A percentile compares a stretch with the other conserved stretches of the same genome.
Evolutionary conservation across 2,329 filamentous ascomycete species (phyloP).

Genomic region (Lecanicillium sp.): DNA sequence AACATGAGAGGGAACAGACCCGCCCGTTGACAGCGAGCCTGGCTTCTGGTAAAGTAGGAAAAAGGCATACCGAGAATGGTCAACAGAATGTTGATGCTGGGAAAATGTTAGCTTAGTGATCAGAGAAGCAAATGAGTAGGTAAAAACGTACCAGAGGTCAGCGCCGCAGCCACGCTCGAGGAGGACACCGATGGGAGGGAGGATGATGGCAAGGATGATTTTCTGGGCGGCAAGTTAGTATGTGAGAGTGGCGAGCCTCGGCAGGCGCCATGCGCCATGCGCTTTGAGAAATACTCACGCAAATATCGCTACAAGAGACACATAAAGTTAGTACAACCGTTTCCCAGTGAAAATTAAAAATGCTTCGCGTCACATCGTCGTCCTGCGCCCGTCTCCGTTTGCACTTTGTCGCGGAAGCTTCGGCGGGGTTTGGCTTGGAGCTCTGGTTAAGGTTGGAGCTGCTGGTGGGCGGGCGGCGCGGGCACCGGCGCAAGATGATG

Average conservation of each 20-base stretch:
- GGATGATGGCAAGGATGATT: slow-evolving; percentile 78
- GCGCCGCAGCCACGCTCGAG: slow-evolving; percentile 85
- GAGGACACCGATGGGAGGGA: slow-evolving; percentile 88
- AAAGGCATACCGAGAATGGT: slow-evolving; percentile 20
- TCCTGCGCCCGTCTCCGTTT: too few species aligned
- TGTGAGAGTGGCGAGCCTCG: not conserved
- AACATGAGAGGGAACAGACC: slow-evolving; percentile 1
- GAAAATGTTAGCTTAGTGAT: not conserved
- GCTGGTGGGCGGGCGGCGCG: too few species aligned
- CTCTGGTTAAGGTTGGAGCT: too few species aligned
- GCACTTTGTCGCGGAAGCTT: not conserved
- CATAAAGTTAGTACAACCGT: slow-evolving; percentile 1
- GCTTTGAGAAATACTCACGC: slow-evolving; percentile 6
- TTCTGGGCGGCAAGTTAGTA: slow-evolving; percentile 51
- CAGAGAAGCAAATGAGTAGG: slow-evolving; percentile 7
- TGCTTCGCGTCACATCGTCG: too few species aligned
- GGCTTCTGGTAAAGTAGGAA: slow-evolving; percentile 16
- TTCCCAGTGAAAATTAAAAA: not conserved
- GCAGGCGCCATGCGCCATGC: not conserved
- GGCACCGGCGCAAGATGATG: not conserved
- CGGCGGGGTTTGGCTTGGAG: too few species aligned
- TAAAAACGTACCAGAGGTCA: slow-evolving; percentile 54
- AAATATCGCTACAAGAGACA: slow-evolving; percentile 6
- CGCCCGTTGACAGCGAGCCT: slow-evolving; percentile 3
- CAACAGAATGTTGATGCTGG: too few species aligned